Base-by-base conservation (phyloP, 1,284 basidiomycete genomes). In the Rhodotorula sp. region DNA sequence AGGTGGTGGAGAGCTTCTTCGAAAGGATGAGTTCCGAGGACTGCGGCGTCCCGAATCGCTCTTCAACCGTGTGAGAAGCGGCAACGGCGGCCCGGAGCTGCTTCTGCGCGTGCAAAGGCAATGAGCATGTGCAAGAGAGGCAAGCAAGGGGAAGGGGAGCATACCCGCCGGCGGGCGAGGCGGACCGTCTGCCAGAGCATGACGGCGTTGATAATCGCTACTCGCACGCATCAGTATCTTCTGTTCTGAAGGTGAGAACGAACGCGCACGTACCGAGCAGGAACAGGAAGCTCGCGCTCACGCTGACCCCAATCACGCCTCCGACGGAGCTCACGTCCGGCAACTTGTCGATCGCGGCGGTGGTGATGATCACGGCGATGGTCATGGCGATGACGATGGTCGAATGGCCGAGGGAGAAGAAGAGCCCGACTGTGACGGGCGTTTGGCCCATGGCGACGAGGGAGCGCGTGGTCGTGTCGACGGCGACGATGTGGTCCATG, bases 371-470 rank as follows among this genome's bases (percentile, higher is more conserved):
- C 62, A 77, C 64, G 12, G 81, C 81, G 54, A 82, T 77, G 17
- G 82, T 81, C 36, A 80, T 79, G 19, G 75, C 78, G 22, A 83
- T 56, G 4, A 83, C 82, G 54, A 83, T 81, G 29, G 80, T 80
- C 25, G 81, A 82, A 61, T 83, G 82, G 6, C 82, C 82, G 34
- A 82, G 75, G 27, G 80, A 81, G 77, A 83, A 83, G 72, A 79
- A 83, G 10, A 82, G 72, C 5, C 82, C 82, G 55, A 80, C 79
- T 0, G 81, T 81, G 36, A 82, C 78, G 9, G 81, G 81, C 19
- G 66, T 58, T 36, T 73, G 70, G 7, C 73, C 75, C 59, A 72
- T 58, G 1, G 75, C 63, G 41, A 79, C 78, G 53, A 79, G 62
- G 25, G 74, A 71, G 25, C 78, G 68, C 5, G 77, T 79, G 17